Evolutionary conservation across 768 basidiomycete species (phyloP), one percentile per base, ranked within the genome.

Genomic region (Tephrocybe sp.): DNA sequence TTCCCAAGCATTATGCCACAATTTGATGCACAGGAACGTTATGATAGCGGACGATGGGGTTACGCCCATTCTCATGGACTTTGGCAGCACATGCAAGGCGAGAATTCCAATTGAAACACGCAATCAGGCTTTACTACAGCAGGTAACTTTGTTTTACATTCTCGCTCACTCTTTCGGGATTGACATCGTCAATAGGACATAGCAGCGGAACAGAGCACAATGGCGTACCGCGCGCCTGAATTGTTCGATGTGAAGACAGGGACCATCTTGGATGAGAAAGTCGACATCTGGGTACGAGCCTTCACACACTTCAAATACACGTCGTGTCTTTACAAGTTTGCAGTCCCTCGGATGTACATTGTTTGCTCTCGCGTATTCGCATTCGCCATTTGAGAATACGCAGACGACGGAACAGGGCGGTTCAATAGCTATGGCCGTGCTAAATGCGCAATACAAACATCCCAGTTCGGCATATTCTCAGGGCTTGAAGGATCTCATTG

Each of bases 211-310:
- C 94, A 95, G 66, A 95, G 93, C 57, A 93, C 94, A 11, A 98
- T 99, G 97, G 91, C 97, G 0, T 99, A 95, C 60, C 85, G 97
- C 16, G 94, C 97, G 1, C 97, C 97, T 0, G 97, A 99, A 62
- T 74, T 99, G 18, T 99, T 97, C 63, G 97, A 99, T 59, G 94
- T 97, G 48, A 95, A 95, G 65, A 97, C 94, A 4, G 91, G 91
- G 19, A 72, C 79, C 33, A 81, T 74, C 1, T 69, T 98, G 7
- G 91, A 97, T 58, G 95, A 97, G 70, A 94, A 93, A 62, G 94
- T 97, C 10, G 94, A 97, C 63, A 93, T 97, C 25, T 97, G 94
- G 94, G 93, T 92, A 70, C 49, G 82, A 27, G 19, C 22, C 45
- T 23, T 47, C 21, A 25, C 16, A 39, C 24, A 33, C 18, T 22